Percentiles rank a stretch among this genome's conserved stretches.
Conservation (phyloP, 306 rosid genomes). For the Parietaria judaica region DNA sequence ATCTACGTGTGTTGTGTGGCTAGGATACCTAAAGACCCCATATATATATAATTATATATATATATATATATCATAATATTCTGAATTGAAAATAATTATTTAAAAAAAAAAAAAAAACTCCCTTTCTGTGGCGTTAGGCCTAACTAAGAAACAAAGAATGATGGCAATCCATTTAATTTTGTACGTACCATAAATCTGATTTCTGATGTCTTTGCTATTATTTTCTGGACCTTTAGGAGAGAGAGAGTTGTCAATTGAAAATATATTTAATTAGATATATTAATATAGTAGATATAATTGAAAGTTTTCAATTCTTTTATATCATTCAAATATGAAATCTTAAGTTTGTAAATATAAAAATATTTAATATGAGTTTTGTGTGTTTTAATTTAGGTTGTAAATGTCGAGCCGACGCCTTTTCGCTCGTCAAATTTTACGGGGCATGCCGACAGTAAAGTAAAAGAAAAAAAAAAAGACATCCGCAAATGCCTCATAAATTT, state of each 20-base stretch:
- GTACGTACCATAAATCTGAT: background rate
- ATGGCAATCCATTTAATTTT: background rate
- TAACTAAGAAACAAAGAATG: constrained; percentile 7
- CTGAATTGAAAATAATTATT: background rate
- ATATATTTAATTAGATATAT: background rate
- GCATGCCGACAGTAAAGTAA: too few relatives aligned
- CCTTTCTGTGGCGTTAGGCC: background rate
- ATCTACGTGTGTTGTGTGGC: constrained; percentile 1
- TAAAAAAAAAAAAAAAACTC: background rate
- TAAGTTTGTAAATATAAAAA: too few relatives aligned
- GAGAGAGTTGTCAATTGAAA: background rate
- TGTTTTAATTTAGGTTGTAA: too few relatives aligned
- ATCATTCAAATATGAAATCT: too few relatives aligned
- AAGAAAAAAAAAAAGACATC: too few relatives aligned
- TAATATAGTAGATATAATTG: too few relatives aligned
- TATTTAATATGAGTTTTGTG: too few relatives aligned
- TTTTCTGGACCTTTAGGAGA: background rate
- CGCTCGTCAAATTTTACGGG: too few relatives aligned
- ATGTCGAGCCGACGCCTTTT: too few relatives aligned
- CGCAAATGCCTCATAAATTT: too few relatives aligned
- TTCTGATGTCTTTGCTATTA: background rate
- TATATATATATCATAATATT: background rate
- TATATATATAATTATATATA: constrained; percentile 1
- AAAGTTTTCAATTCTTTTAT: too few relatives aligned
- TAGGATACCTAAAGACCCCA: constrained; percentile 6